Evolutionary conservation across 2,329 filamentous ascomycete genomes (phyloP).

Genomic region (Fusarium euwallaceae): DNA sequence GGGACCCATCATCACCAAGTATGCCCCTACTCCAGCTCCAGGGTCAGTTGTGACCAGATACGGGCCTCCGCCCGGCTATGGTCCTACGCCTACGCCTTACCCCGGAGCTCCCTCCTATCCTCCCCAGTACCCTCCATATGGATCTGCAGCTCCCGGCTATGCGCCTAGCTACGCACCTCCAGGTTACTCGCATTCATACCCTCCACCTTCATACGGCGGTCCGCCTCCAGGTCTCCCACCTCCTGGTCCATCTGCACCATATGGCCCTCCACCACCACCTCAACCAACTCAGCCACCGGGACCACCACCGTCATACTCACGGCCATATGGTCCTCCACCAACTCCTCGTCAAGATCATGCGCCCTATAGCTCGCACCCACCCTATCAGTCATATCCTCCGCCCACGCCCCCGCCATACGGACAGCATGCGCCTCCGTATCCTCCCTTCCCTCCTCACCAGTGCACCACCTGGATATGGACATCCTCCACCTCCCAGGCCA

Average conservation of each 20-base stretch:
- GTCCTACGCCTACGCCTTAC: slow-evolving; percentile 44
- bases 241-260: slow-evolving; percentile 35
- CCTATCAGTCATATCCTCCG: slow-evolving; percentile 38
- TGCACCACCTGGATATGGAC: slow-evolving; percentile 35
- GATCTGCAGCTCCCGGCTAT: slow-evolving; percentile 40
- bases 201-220: slow-evolving; percentile 38
- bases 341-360: slow-evolving; percentile 31
- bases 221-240: slow-evolving; percentile 43
- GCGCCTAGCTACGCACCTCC: slow-evolving; percentile 45
- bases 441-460: slow-evolving; percentile 38
- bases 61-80: slow-evolving; percentile 43
- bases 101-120: slow-evolving; percentile 41
- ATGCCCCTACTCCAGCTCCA: slow-evolving; percentile 45
- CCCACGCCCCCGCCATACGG: slow-evolving; percentile 33
- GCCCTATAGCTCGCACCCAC: slow-evolving; percentile 37
- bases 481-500: slow-evolving; percentile 29
- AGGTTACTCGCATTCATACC: slow-evolving; percentile 43
- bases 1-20: slow-evolving; percentile 54
- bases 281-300: slow-evolving; percentile 31
- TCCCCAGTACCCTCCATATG: slow-evolving; percentile 42
- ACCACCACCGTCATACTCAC: slow-evolving; percentile 35
- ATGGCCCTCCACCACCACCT: slow-evolving; percentile 28
- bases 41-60: slow-evolving; percentile 36
- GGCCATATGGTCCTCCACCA: slow-evolving; percentile 40
- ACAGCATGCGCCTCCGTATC: slow-evolving; percentile 38